Conservation (phyloP, 208 protist genomes). For the Leishmania amazonensis region DNA sequence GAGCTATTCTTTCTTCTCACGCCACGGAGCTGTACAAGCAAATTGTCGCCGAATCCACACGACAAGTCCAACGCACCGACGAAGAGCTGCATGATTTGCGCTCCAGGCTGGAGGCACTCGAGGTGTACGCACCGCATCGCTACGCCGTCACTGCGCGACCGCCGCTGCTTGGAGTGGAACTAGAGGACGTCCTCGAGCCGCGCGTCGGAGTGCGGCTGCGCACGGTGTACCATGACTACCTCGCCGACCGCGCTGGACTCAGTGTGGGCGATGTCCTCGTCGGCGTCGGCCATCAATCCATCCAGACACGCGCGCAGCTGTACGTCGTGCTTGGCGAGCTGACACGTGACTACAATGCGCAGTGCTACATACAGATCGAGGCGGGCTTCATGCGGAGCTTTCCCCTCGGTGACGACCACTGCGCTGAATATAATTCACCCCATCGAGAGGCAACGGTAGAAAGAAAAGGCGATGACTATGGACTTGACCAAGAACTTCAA, state of each 20-base stretch:
- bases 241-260: conserved; percentile 49
- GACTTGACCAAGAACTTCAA: conserved; percentile 11
- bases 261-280: conserved; percentile 54
- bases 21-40: not conserved
- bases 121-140: conserved; percentile 35
- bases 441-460: not conserved
- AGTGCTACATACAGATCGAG: conserved; percentile 44
- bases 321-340: conserved; percentile 56
- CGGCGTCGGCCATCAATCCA: conserved; percentile 39
- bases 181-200: conserved; percentile 38
- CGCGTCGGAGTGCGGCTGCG: conserved; percentile 43
- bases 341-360: conserved; percentile 45
- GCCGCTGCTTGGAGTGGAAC: conserved; percentile 61
- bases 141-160: conserved; percentile 49
- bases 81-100: conserved; percentile 27
- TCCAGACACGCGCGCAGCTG: conserved; percentile 54
- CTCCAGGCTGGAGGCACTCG: conserved; percentile 42
- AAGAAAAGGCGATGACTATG: not conserved
- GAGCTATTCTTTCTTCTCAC: not conserved
- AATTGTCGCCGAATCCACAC: not conserved
- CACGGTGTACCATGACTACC: conserved; percentile 52
- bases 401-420: not conserved
- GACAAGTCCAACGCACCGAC: not conserved
- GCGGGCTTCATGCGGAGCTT: conserved; percentile 26
- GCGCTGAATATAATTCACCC: not conserved